Evolutionary conservation across 805 yeast genomes (phyloP).

Genomic region (Monosporozyma siamensis): DNA sequence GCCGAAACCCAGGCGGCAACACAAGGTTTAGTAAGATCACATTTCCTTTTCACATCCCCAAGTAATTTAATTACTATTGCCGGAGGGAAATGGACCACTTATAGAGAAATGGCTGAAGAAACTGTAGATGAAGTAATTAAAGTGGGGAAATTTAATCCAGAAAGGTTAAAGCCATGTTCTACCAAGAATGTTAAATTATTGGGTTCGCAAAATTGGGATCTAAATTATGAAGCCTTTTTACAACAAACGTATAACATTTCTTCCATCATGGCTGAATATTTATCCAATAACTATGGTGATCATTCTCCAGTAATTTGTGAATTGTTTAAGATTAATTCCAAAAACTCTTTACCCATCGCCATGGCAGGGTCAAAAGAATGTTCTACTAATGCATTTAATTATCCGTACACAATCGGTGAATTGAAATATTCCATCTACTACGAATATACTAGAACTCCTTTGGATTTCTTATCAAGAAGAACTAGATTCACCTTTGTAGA

Average conservation of each 20-base stretch:
- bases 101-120: constrained; percentile 96
- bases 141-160: constrained; percentile 30
- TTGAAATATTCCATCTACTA: constrained; percentile 68
- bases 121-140: constrained; percentile 68
- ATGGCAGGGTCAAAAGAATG: constrained; percentile 2
- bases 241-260: constrained; percentile 71
- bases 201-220: constrained; percentile 78
- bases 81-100: constrained; percentile 98
- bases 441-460: constrained; percentile 82
- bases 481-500: constrained; percentile 87
- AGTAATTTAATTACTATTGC: constrained; percentile 80
- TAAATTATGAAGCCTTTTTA: constrained; percentile 65
- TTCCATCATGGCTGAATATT: constrained; percentile 62
- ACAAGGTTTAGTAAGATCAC: constrained; percentile 86
- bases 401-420: constrained; percentile 89
- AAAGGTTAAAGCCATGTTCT: constrained; percentile 32
- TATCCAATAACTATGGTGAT: constrained; percentile 82
- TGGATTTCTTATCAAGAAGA: constrained; percentile 88
- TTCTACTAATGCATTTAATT: constrained; percentile 40
- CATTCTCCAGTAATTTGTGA: constrained; percentile 75
- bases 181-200: constrained; percentile 44
- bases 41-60: constrained; percentile 61
- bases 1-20: constrained; percentile 41
- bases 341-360: constrained; percentile 57
- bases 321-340: constrained; percentile 38